Base-by-base conservation (phyloP, 179 eudicot species). In the Amaranthus tricolor region DNA sequence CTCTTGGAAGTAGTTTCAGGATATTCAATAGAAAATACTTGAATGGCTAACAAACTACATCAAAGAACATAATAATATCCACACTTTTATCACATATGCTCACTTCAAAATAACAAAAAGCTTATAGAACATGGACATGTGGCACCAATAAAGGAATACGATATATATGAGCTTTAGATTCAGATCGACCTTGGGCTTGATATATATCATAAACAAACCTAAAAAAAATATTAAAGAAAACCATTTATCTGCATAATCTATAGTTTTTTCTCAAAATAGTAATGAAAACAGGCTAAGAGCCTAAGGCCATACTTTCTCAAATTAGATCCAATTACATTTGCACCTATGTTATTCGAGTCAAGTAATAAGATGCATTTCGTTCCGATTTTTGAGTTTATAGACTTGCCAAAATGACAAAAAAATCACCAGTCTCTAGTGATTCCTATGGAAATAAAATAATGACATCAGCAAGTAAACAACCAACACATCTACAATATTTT, bases 181-280 rank as follows among this genome's bases (percentile, higher is more conserved):
- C n/a, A n/a, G n/a, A n/a, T n/a, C n/a, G n/a, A n/a, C n/a, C n/a
- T n/a, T n/a, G n/a, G n/a, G n/a, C n/a, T n/a, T n/a, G n/a, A n/a
- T n/a, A n/a, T n/a, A n/a, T n/a, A n/a, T n/a, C n/a, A n/a, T n/a
- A 78, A 52, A 91, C 84, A 84, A 92, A 87, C 86, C 97, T 92
- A 75, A 61, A 71, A 15, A 4, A 62, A 57, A 6, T 20, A 60
- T 66, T 43, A 53, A 62, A 66, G 43, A 54, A 50, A 72, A 21
- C 16, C 52, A 76, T 5, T 50, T 56, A 48, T 74, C 74, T 7
- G 24, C 15, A 9, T 8, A 21, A 6, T 15, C 49, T 14, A 49
- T 44, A 12, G 1, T 10, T 67, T 49, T 11, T 70, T 17, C 14
- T 5, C 60, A n/a, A 61, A 52, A 14, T 21, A 40, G 21, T 20